Conservation (phyloP, 768 basidiomycete species). For the Mycena leptocephala region DNA sequence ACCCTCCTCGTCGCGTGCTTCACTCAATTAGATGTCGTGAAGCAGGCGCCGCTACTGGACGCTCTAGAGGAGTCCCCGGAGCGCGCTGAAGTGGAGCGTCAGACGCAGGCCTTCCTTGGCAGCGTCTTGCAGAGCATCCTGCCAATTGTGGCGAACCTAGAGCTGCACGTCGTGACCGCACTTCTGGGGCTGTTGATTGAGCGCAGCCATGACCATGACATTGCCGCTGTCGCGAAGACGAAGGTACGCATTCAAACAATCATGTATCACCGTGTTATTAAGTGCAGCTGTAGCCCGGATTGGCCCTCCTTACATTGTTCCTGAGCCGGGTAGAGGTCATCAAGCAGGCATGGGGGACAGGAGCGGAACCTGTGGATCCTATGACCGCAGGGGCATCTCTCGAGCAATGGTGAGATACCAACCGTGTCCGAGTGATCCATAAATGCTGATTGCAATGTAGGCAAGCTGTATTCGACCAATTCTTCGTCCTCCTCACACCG, state of each 20-base stretch:
- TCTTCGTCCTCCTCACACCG: conserved; percentile 86
- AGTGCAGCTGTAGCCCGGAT: conserved; percentile 78
- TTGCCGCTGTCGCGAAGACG: conserved; percentile 81
- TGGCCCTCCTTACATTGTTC: conserved; percentile 92
- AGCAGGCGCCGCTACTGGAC: conserved; percentile 82
- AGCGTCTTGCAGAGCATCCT: conserved; percentile 92
- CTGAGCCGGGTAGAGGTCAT: conserved; percentile 95
- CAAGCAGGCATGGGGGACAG: conserved; percentile 75
- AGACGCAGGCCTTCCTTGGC: conserved; percentile 91
- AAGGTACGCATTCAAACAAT: conserved; percentile 64
- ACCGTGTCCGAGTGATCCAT: conserved; percentile 14
- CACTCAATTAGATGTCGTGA: conserved; percentile 93
- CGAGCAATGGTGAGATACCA: conserved; percentile 71
- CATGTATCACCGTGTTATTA: background rate
- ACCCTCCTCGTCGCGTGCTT: conserved; percentile 97
- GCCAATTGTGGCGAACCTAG: conserved; percentile 84
- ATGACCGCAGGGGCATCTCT: conserved; percentile 81
- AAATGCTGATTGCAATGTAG: conserved; percentile 55
- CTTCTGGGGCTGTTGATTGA: conserved; percentile 88
- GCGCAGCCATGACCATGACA: conserved; percentile 75
- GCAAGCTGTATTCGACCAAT: conserved; percentile 90
- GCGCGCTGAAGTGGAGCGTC: conserved; percentile 83
- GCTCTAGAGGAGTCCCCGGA: conserved; percentile 73
- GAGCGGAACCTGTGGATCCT: conserved; percentile 69
- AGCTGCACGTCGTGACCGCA: conserved; percentile 88